phyloP scores from a whole-genome alignment of 1,284 basidiomycete genomes.

The Trametes hirsuta region DNA sequence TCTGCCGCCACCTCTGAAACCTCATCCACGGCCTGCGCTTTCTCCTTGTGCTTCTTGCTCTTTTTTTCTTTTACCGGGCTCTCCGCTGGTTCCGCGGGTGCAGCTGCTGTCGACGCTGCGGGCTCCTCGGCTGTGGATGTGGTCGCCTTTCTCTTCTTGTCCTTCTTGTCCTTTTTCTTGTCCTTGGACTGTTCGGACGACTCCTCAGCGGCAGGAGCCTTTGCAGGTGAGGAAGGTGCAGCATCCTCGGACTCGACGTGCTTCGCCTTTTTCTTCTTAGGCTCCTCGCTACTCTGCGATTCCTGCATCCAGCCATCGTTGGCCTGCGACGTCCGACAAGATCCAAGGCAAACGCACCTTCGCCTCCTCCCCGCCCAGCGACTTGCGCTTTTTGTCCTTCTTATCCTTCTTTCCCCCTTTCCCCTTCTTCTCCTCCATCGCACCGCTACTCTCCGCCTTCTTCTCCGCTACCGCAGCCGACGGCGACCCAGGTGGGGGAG shows the following conservation, averaged over 20 bases:
- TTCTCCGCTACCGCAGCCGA: neutral
- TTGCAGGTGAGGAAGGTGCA: constrained; percentile 15
- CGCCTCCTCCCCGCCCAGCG: constrained; percentile 15
- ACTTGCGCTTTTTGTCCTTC: constrained; percentile 34
- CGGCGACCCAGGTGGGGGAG: constrained; percentile 20
- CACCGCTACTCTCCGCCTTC: neutral
- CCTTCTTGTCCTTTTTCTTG: constrained; percentile 27
- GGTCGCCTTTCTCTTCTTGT: constrained; percentile 13
- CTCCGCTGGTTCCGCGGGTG: constrained; percentile 9
- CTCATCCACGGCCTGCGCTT: constrained; percentile 13
- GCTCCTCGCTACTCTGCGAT: constrained; percentile 21
- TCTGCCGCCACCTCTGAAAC: neutral
- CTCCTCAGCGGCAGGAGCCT: constrained; percentile 5
- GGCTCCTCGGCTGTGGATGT: constrained; percentile 7
- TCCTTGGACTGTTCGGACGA: constrained; percentile 24
- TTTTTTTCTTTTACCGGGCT: constrained; percentile 33
- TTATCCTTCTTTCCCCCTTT: constrained; percentile 29
- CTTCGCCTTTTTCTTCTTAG: constrained; percentile 35
- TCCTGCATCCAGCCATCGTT: neutral
- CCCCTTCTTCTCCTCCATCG: constrained; percentile 18
- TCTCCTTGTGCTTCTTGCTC: constrained; percentile 31
- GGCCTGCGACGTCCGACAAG: neutral
- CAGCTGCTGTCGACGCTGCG: constrained; percentile 14
- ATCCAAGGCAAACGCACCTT: constrained; percentile 7
- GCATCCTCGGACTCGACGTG: constrained; percentile 12